Evolutionary conservation across 1,284 basidiomycete species (phyloP).

Genomic region (Boletellus deceptivus): DNA sequence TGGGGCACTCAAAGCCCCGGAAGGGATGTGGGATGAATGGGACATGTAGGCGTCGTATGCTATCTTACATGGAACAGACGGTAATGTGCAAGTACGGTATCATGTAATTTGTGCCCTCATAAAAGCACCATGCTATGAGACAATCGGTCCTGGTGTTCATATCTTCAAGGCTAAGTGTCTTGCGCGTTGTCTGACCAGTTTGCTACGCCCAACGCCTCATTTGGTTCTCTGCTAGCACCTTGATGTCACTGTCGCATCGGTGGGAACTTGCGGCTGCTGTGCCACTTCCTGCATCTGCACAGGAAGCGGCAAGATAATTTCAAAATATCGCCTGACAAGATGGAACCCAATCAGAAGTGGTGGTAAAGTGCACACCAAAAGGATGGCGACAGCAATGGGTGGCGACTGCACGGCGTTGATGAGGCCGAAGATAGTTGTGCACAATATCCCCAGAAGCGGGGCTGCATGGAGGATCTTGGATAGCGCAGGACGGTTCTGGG

Average conservation of each 20-base stretch:
- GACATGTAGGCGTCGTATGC: constrained; percentile 46
- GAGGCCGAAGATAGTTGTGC: constrained; percentile 21
- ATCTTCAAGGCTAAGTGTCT: too few species aligned
- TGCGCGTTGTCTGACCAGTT: too few species aligned
- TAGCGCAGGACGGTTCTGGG: constrained; percentile 16
- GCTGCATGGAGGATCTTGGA: constrained; percentile 25
- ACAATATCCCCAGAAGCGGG: constrained; percentile 29
- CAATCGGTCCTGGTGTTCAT: background rate
- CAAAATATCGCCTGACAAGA: constrained; percentile 5
- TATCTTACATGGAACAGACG: constrained; percentile 1
- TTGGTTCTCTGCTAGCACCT: background rate
- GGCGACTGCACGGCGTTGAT: constrained; percentile 21
- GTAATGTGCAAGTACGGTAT: background rate
- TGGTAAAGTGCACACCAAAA: constrained; percentile 26
- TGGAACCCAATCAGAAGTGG: constrained; percentile 12
- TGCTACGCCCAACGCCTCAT: too few species aligned
- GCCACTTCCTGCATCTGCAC: constrained; percentile 5
- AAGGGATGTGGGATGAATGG: constrained; percentile 67
- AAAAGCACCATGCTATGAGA: constrained; percentile 2
- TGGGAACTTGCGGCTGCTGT: background rate
- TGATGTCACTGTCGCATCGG: background rate
- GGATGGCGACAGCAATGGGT: constrained; percentile 12
- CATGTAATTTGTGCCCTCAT: constrained; percentile 16
- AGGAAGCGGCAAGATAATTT: constrained; percentile 3
- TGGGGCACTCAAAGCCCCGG: constrained; percentile 29